phyloP scores from a whole-genome alignment of 2,329 filamentous ascomycete species.

The Fusarium goolgardi region DNA sequence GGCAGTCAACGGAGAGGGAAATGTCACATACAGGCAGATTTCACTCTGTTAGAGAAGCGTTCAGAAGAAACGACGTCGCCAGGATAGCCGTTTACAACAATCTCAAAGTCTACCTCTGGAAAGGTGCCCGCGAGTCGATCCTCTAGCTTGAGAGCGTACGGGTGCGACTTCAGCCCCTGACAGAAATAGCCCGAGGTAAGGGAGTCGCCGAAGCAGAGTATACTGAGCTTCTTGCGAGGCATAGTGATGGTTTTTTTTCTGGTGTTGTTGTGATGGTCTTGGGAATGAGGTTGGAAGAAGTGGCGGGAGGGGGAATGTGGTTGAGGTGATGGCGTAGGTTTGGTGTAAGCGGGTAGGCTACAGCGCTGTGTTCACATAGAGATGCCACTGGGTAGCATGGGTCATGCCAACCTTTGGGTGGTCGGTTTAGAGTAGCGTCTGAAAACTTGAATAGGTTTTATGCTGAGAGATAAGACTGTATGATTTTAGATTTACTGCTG shows the following conservation, averaged over 20 bases:
- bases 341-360: constrained; percentile 29
- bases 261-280: background rate
- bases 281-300: constrained; percentile 6
- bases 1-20: background rate
- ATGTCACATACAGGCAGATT: constrained; percentile 50
- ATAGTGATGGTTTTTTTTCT: constrained; percentile 30
- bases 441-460: background rate
- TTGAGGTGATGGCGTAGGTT: constrained; percentile 21
- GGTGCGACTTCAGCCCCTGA: constrained; percentile 58
- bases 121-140: constrained; percentile 61
- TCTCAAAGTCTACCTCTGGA: constrained; percentile 55
- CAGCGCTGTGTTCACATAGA: constrained; percentile 4
- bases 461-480: background rate
- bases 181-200: constrained; percentile 68
- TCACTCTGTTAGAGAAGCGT: constrained; percentile 50
- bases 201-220: constrained; percentile 74
- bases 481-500: background rate
- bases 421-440: background rate
- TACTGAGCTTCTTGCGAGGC: constrained; percentile 56
- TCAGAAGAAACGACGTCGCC: constrained; percentile 61
- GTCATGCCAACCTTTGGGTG: background rate
- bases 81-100: constrained; percentile 62
- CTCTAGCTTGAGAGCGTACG: constrained; percentile 64
- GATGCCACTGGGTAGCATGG: background rate
- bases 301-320: constrained; percentile 10